These are phyloP conservation scores for Plectosphaerella plurivora DNA, from an alignment of 2,329 filamentous ascomycete species.

Conservation along the genomic window DNA sequence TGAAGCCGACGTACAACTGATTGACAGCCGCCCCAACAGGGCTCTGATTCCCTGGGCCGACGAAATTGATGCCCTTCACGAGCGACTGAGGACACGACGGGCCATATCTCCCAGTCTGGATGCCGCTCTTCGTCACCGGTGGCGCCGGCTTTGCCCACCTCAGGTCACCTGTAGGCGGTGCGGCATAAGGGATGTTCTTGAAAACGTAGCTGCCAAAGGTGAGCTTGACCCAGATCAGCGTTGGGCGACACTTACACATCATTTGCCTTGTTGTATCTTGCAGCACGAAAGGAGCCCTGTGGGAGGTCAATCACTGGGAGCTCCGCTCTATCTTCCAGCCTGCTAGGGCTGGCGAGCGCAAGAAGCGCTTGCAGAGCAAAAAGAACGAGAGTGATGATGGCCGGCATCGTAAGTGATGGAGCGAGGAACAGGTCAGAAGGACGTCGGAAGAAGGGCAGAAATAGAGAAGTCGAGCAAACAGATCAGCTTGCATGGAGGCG, in stretches of 20 bases:
- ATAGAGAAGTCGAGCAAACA: background rate
- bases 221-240: constrained; percentile 5
- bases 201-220: constrained; percentile 26
- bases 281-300: constrained; percentile 3
- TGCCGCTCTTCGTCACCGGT: constrained; percentile 21
- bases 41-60: constrained; percentile 25
- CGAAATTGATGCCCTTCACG: constrained; percentile 20
- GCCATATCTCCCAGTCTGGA: constrained; percentile 20
- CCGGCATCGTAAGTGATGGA: background rate
- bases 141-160: constrained; percentile 34
- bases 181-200: constrained; percentile 38
- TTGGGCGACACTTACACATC: background rate
- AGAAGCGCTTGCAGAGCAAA: background rate
- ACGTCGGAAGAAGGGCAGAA: background rate
- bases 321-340: background rate
- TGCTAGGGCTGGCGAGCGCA: background rate
- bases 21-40: constrained; percentile 25
- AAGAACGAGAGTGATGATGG: background rate
- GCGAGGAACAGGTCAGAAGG: background rate
- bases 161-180: constrained; percentile 31
- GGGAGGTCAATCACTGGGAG: constrained; percentile 1
- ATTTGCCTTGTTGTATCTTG: background rate
- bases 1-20: constrained; percentile 20
- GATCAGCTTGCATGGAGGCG: background rate
- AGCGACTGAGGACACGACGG: constrained; percentile 12